phyloP scores from a whole-genome alignment of 1,284 basidiomycete genomes.

The Cutaneotrichosporon sp. region DNA sequence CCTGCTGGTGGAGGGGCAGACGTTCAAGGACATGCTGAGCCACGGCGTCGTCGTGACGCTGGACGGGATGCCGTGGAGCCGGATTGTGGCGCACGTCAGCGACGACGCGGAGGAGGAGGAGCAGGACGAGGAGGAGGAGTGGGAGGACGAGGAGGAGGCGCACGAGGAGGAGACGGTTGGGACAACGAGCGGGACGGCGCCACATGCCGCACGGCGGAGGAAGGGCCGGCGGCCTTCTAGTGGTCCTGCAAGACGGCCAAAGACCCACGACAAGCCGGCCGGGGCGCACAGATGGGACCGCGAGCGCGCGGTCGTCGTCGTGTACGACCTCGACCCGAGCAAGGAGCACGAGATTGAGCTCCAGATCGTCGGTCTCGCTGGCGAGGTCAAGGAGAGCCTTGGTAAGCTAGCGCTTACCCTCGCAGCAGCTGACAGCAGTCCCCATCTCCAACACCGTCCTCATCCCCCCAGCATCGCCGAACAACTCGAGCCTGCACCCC shows the following conservation, averaged over 20 bases:
- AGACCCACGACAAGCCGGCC: neutral
- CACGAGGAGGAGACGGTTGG: conserved; percentile 18
- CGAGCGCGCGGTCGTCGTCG: conserved; percentile 51
- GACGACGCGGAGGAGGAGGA: conserved; percentile 41
- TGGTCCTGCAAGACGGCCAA: neutral
- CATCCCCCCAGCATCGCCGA: conserved; percentile 40
- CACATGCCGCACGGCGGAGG: conserved; percentile 12
- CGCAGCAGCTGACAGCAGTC: conserved; percentile 13
- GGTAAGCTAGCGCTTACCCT: conserved; percentile 21
- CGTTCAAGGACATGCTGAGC: conserved; percentile 51
- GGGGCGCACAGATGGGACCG: conserved; percentile 27
- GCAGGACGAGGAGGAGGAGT: conserved; percentile 22
- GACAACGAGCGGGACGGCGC: conserved; percentile 18
- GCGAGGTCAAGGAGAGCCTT: conserved; percentile 33
- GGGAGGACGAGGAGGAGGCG: conserved; percentile 25
- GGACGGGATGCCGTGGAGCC: conserved; percentile 52
- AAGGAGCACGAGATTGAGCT: conserved; percentile 54
- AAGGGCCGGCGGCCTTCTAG: conserved; percentile 4
- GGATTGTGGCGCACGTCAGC: conserved; percentile 52
- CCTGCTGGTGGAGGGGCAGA: conserved; percentile 24
- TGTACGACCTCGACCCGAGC: conserved; percentile 50
- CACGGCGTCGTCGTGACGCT: conserved; percentile 53
- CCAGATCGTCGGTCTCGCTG: conserved; percentile 47
- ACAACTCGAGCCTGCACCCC: conserved; percentile 30
- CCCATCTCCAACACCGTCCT: conserved; percentile 43